Percentiles rank a stretch among this genome's conserved stretches.
phyloP scores from a whole-genome alignment of 495 filamentous ascomycete species.

The Cetradonia linearis region DNA sequence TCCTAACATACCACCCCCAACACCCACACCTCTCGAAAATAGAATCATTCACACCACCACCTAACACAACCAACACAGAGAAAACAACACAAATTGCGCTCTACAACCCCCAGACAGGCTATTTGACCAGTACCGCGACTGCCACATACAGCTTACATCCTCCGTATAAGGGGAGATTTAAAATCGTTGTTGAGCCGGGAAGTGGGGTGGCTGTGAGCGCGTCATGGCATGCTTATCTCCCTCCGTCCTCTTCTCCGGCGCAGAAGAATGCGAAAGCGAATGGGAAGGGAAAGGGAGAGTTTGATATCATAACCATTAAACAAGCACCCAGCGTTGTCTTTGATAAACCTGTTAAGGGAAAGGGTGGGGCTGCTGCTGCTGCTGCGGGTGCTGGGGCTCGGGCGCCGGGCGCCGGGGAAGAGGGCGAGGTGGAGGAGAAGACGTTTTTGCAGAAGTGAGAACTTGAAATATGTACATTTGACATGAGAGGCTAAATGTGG shows the following conservation, averaged over 20 bases:
- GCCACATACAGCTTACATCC: constrained; percentile 11
- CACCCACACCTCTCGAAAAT: constrained; percentile 14
- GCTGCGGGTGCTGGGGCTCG: not conserved
- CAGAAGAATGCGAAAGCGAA: not conserved
- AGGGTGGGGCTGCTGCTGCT: not conserved
- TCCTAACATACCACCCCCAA: constrained; percentile 25
- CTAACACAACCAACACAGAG: constrained; percentile 9
- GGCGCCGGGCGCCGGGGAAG: constrained; percentile 1
- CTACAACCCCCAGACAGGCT: not conserved
- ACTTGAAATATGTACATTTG: not conserved
- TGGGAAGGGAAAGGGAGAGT: constrained; percentile 12
- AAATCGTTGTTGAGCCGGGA: not conserved
- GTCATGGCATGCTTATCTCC: not conserved
- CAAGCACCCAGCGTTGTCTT: constrained; percentile 8
- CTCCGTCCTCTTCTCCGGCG: not conserved
- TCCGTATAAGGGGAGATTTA: constrained; percentile 16
- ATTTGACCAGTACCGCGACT: constrained; percentile 3
- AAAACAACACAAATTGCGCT: not conserved
- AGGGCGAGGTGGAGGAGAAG: constrained; percentile 20
- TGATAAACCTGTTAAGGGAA: constrained; percentile 12
- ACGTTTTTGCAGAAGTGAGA: constrained; percentile 25
- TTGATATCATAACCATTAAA: constrained; percentile 12
- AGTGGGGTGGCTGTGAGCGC: constrained; percentile 4
- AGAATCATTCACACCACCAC: constrained; percentile 9
- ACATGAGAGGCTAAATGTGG: not conserved